Conservation (phyloP, 2,329 filamentous ascomycete species). For the Metarhizium anisopliae region DNA sequence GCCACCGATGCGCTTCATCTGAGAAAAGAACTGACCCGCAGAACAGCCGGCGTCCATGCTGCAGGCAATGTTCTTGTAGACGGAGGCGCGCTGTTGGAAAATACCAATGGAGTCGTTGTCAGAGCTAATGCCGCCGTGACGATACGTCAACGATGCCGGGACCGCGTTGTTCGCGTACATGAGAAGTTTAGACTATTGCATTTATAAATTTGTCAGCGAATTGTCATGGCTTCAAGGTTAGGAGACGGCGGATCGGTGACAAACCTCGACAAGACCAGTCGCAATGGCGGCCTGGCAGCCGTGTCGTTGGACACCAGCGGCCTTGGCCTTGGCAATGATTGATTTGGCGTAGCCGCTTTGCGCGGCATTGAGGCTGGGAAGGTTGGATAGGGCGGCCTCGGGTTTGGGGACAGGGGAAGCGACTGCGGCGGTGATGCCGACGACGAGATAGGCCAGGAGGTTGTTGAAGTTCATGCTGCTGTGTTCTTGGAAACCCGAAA, state of each 20-base stretch:
- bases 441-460: too few relatives aligned
- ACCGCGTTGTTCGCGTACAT: conserved; percentile 13
- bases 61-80: conserved; percentile 13
- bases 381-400: background rate
- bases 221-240: too few relatives aligned
- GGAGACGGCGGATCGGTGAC: background rate
- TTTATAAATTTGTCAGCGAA: too few relatives aligned
- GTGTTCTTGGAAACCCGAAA: too few relatives aligned
- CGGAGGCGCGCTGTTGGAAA: conserved; percentile 15
- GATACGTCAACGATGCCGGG: conserved; percentile 11
- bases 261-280: conserved; percentile 14
- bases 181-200: conserved; percentile 10
- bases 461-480: too few relatives aligned
- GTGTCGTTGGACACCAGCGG: conserved; percentile 10
- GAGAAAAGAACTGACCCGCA: conserved; percentile 11
- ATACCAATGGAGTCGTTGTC: conserved; percentile 15
- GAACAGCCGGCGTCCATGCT: conserved; percentile 14
- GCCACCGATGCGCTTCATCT: conserved; percentile 11
- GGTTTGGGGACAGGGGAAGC: too few relatives aligned
- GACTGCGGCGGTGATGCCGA: too few relatives aligned
- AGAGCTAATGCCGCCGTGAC: conserved; percentile 12
- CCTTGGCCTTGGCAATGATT: conserved; percentile 12
- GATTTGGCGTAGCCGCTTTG: conserved; percentile 12
- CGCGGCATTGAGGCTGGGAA: conserved; percentile 11
- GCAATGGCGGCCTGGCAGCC: conserved; percentile 14